Percentiles rank a stretch among this genome's conserved stretches.
These are phyloP conservation scores for Jacaranda mimosifolia DNA, from an alignment of 257 asterid species.

Conservation along the genomic window DNA sequence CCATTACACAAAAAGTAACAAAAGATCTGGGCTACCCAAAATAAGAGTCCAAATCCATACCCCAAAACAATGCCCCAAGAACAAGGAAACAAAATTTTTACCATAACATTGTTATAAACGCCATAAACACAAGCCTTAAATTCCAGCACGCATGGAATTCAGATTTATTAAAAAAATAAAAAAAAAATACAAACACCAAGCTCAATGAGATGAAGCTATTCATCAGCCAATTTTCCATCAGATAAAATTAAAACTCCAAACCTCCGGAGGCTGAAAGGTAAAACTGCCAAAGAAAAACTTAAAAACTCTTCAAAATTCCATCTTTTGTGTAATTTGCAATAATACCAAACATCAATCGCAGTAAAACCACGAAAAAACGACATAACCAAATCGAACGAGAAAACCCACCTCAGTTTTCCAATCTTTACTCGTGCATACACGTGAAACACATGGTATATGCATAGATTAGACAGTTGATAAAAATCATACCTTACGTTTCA, in stretches of 20 bases:
- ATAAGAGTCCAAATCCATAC: neutral
- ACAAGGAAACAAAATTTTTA: neutral
- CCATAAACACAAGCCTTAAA: neutral
- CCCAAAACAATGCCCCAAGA: neutral
- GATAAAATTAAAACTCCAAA: neutral
- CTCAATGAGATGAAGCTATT: neutral
- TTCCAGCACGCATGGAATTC: conserved; percentile 6
- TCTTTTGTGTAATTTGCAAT: conserved; percentile 5
- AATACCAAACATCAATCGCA: neutral
- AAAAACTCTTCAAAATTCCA: neutral
- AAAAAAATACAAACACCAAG: neutral
- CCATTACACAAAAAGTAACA: neutral
- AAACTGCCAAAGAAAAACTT: conserved; percentile 10
- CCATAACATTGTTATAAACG: neutral
- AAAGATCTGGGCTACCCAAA: neutral
- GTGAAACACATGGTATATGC: conserved; percentile 6
- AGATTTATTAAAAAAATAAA: neutral
- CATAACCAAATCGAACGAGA: conserved; percentile 14
- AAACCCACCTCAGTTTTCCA: conserved; percentile 26
- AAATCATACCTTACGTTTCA: conserved; percentile 36
- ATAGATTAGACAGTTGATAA: neutral
- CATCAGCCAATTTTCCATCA: conserved; percentile 31
- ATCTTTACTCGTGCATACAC: neutral
- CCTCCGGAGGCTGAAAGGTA: conserved; percentile 1
- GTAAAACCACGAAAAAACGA: neutral